Conservation (phyloP, 2,329 filamentous ascomycete genomes). For the Aureobasidium vineae region DNA sequence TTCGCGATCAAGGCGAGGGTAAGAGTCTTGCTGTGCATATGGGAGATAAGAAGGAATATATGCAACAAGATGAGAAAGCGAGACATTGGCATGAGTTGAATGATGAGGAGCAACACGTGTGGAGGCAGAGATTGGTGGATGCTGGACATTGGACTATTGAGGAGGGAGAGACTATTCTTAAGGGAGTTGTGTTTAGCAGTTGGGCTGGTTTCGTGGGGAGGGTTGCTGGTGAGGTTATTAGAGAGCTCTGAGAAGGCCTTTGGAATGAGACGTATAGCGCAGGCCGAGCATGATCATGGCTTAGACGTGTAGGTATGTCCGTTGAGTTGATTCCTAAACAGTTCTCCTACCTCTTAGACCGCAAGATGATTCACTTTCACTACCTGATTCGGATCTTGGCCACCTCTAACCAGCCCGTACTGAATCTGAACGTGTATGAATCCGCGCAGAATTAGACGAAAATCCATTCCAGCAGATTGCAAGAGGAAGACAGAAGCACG, state of each 20-base stretch:
- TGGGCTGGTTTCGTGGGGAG: slow-evolving; percentile 62
- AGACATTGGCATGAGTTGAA: slow-evolving; percentile 70
- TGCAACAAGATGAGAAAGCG: slow-evolving; percentile 48
- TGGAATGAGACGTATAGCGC: background rate
- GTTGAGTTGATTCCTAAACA: background rate
- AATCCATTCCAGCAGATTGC: too few relatives aligned
- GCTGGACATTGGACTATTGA: slow-evolving; percentile 77
- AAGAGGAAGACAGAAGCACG: too few relatives aligned
- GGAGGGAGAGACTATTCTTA: slow-evolving; percentile 73
- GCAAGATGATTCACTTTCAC: too few relatives aligned
- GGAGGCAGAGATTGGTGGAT: slow-evolving; percentile 66
- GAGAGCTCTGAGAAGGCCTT: slow-evolving; percentile 8
- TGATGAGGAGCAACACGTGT: slow-evolving; percentile 60
- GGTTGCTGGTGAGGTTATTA: slow-evolving; percentile 40
- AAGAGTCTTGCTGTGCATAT: slow-evolving; percentile 38
- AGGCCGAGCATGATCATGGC: background rate
- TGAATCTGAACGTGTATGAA: too few relatives aligned
- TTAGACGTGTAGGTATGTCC: background rate
- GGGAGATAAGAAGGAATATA: slow-evolving; percentile 43
- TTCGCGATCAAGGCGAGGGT: slow-evolving; percentile 39
- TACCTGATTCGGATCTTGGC: too few relatives aligned
- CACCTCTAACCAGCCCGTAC: too few relatives aligned
- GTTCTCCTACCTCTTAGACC: too few relatives aligned
- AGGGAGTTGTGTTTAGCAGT: slow-evolving; percentile 74
- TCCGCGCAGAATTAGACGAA: too few relatives aligned